phyloP scores from a whole-genome alignment of 495 filamentous ascomycete species.

The Podospora pseudoanserina region DNA sequence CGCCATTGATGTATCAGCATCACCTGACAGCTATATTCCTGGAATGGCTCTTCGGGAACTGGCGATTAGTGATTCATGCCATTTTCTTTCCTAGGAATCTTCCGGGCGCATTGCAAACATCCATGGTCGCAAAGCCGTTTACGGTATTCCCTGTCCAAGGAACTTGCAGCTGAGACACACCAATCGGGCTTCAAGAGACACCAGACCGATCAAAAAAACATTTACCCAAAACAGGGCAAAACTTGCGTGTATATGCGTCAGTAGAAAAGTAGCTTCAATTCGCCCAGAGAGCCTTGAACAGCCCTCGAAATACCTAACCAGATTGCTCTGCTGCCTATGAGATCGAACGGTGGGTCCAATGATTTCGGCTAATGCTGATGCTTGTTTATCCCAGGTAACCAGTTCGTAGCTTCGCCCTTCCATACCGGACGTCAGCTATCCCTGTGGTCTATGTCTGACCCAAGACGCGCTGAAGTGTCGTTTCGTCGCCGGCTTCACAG shows the following conservation, averaged over 20 bases:
- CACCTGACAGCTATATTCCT: not conserved
- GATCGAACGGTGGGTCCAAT: not conserved
- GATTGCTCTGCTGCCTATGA: conserved; percentile 5
- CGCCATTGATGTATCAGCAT: not conserved
- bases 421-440: not conserved
- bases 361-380: not conserved
- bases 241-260: not conserved
- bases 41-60: not conserved
- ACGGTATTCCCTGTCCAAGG: not conserved
- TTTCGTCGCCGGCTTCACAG: not conserved
- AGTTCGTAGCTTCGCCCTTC: not conserved
- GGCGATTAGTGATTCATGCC: not conserved
- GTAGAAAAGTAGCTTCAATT: not conserved
- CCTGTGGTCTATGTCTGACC: not conserved
- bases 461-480: not conserved
- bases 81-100: not conserved
- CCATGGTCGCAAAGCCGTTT: not conserved
- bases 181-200: not conserved
- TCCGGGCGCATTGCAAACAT: too few species aligned
- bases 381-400: not conserved
- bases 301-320: not conserved
- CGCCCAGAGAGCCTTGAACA: not conserved
- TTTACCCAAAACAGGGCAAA: not conserved
- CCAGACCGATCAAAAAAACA: not conserved
- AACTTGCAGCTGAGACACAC: not conserved